A percentile compares a stretch with the other conserved stretches of the same genome.
phyloP scores from a whole-genome alignment of 495 filamentous ascomycete species.

The Penicillium macrosclerotiorum region DNA sequence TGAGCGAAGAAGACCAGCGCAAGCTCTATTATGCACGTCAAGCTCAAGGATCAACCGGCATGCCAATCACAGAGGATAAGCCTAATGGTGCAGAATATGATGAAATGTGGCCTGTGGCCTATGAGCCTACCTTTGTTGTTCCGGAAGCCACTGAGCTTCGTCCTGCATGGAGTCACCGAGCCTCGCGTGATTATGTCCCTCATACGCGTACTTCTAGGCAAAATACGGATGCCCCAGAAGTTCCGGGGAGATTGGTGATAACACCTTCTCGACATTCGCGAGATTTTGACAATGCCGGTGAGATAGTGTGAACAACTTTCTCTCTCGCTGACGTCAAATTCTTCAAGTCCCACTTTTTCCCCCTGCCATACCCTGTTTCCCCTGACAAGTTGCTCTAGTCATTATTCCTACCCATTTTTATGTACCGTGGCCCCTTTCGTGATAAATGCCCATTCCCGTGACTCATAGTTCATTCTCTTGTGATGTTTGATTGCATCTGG shows the following conservation, averaged over 20 bases:
- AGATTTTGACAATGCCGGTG: not conserved
- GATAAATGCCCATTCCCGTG: not conserved
- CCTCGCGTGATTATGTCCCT: not conserved
- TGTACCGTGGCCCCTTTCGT: not conserved
- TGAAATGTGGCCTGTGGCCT: not conserved
- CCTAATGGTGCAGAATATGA: not conserved
- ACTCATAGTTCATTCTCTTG: not conserved
- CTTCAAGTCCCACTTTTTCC: conserved; percentile 14
- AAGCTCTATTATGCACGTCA: conserved; percentile 70
- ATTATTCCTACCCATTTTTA: conserved; percentile 11
- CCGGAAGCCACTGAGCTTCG: not conserved
- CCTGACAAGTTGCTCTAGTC: not conserved
- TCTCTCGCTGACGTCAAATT: conserved; percentile 15
- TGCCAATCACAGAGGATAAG: conserved; percentile 4
- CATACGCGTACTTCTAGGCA: not conserved
- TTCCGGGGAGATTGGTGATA: not conserved
- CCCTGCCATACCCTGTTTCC: not conserved
- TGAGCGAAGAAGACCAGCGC: conserved; percentile 72
- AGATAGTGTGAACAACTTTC: conserved; percentile 6
- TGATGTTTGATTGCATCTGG: not conserved
- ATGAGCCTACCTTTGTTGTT: not conserved
- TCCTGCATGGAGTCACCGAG: not conserved
- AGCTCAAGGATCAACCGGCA: conserved; percentile 36
- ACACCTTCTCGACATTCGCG: not conserved
- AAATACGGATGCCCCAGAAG: not conserved